Conservation (phyloP, 495 filamentous ascomycete species). For the Glarea lozoyensis region DNA sequence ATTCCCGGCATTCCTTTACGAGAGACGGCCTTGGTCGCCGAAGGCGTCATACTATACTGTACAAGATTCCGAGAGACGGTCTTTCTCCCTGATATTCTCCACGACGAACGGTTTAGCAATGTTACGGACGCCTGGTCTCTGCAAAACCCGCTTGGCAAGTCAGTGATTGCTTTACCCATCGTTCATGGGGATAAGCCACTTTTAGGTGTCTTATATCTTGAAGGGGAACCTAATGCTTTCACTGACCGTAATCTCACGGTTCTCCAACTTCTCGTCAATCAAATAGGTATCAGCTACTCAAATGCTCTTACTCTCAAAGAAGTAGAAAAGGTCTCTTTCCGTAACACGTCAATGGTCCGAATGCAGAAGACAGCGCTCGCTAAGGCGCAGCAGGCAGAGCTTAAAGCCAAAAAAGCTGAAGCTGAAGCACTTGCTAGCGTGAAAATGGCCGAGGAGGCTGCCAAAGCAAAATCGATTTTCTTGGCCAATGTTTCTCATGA, state of each 20-base stretch:
- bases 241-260: conserved; percentile 83
- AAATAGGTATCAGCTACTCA: conserved; percentile 80
- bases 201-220: conserved; percentile 76
- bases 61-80: conserved; percentile 77
- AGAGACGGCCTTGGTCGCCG: conserved; percentile 52
- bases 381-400: conserved; percentile 52
- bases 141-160: conserved; percentile 60
- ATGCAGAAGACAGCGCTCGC: conserved; percentile 74
- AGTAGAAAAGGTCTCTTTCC: conserved; percentile 67
- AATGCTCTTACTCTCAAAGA: conserved; percentile 80
- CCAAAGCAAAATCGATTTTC: conserved; percentile 86
- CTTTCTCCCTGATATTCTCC: conserved; percentile 72
- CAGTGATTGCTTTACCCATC: conserved; percentile 80
- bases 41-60: conserved; percentile 73
- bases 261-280: conserved; percentile 76
- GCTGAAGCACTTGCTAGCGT: conserved; percentile 82
- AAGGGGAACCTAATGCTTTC: conserved; percentile 77
- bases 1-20: conserved; percentile 58
- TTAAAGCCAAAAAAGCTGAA: conserved; percentile 55
- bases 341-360: conserved; percentile 81
- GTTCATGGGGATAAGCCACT: conserved; percentile 65
- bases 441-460: conserved; percentile 82
- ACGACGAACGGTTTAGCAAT: conserved; percentile 81
- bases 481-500: conserved; percentile 88
- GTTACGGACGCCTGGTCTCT: conserved; percentile 62